phyloP scores from a whole-genome alignment of 192 early-diverging fungal species.

The Geranomyces michiganensis region DNA sequence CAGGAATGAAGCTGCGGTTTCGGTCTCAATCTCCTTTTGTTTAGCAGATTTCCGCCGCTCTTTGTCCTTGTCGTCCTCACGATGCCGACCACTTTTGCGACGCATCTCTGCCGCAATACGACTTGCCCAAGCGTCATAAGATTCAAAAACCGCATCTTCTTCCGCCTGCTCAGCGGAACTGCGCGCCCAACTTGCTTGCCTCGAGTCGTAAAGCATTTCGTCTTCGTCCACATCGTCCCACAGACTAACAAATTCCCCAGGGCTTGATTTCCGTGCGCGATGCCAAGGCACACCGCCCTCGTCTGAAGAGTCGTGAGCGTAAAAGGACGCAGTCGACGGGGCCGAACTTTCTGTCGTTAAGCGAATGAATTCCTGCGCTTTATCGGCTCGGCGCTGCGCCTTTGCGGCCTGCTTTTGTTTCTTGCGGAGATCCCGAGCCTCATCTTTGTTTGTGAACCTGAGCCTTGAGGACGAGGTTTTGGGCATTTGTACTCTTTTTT shows the following conservation, averaged over 20 bases:
- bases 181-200: slow-evolving; percentile 23
- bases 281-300: background rate
- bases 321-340: too few relatives aligned
- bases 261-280: background rate
- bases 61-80: background rate
- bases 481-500: too few relatives aligned
- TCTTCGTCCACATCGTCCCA: slow-evolving; percentile 27
- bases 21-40: background rate
- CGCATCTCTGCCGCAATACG: slow-evolving; percentile 14
- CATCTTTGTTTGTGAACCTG: background rate
- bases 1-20: background rate
- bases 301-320: background rate
- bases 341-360: background rate
- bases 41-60: background rate
- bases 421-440: background rate
- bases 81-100: background rate
- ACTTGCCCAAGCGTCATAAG: slow-evolving; percentile 30
- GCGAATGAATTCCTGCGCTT: background rate
- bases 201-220: slow-evolving; percentile 9
- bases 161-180: background rate
- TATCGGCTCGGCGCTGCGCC: background rate
- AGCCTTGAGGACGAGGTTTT: background rate
- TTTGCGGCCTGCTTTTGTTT: background rate
- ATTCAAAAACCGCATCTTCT: slow-evolving; percentile 2
- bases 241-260: background rate